These are phyloP conservation scores for Hyaloscypha variabilis DNA, from an alignment of 495 filamentous ascomycete species.

Conservation along the genomic window DNA sequence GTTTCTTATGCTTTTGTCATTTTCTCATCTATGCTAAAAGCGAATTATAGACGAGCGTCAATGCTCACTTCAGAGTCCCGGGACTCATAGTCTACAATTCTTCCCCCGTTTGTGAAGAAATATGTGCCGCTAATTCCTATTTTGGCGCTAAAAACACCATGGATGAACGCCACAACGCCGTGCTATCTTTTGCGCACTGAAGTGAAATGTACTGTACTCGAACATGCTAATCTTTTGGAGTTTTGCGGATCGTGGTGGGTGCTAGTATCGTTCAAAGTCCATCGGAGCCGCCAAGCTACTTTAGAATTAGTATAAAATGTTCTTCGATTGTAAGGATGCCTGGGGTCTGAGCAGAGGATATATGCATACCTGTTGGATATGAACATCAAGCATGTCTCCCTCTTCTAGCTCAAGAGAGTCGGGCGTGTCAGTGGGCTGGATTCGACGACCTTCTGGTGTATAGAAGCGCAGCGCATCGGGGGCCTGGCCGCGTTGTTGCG, in stretches of 20 bases:
- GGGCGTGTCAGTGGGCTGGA: constrained; percentile 57
- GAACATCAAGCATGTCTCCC: constrained; percentile 79
- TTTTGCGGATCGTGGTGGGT: neutral
- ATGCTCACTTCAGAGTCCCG: no score
- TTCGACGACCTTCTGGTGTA: constrained; percentile 68
- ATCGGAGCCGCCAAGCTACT: constrained; percentile 65
- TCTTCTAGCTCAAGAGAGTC: constrained; percentile 67
- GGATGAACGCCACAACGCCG: neutral
- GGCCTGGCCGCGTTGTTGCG: constrained; percentile 73
- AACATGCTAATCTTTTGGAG: neutral
- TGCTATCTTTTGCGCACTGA: neutral
- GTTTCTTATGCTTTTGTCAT: no score
- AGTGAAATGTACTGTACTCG: neutral
- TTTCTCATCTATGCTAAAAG: no score
- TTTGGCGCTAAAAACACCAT: no score
- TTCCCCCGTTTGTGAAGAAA: no score
- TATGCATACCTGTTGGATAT: no score
- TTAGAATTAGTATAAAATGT: no score
- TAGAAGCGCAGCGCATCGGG: constrained; percentile 67
- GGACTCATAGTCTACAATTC: no score
- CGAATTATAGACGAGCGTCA: no score
- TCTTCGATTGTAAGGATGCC: no score
- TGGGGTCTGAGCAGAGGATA: no score
- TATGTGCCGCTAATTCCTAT: no score
- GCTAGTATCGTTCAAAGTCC: neutral